Base-by-base conservation (phyloP, 345 rosid species). In the Excoecaria agallocha region DNA sequence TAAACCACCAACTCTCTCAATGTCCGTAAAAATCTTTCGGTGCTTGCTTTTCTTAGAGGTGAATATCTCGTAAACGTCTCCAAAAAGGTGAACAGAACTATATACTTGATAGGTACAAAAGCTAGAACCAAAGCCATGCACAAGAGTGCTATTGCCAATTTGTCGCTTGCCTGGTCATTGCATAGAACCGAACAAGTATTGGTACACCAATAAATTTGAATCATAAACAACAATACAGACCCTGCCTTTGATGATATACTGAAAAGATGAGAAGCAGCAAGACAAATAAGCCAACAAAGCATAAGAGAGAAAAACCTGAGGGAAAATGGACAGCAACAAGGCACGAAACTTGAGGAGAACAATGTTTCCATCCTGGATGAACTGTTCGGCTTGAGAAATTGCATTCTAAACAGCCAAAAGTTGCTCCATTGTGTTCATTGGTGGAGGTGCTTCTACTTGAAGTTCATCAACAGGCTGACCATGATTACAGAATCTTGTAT, bases 1-100 rank as follows among this genome's bases (percentile, higher is more conserved):
- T 91, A 84, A 90, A 91, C 99, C 99, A 96, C 97, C 99, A 96
- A n/a, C 72, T 93, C 99, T 77, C 88, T 90, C 80, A 91, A 57
- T 82, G 98, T 87, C 83, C 99, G 87, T 79, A 79, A 73, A 80
- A 83, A 81, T 84, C 92, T 85, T 72, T 91, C 99, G 0, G 90
- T 88, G 85, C 86, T 87, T 11, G 84, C 89, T 84, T 76, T 87
- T 73, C 98, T 82, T 10, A 81, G 85, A 1, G 93, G 98, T 0
- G 99, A 96, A 78, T 89, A 90, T 71, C 90, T 84, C 2, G 99
- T 96, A 80, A 86, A 96, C 12, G 67, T 74, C 88, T 96, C 99
- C 79, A 90, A 52, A 76, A 91, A 88, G 24, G 71, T 54, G 41
- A 89, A 17, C 11, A 87, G 80, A 50, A 84, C 46, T 77, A 89